phyloP scores from a whole-genome alignment of 257 asterid species.

The Misopates orontium region DNA sequence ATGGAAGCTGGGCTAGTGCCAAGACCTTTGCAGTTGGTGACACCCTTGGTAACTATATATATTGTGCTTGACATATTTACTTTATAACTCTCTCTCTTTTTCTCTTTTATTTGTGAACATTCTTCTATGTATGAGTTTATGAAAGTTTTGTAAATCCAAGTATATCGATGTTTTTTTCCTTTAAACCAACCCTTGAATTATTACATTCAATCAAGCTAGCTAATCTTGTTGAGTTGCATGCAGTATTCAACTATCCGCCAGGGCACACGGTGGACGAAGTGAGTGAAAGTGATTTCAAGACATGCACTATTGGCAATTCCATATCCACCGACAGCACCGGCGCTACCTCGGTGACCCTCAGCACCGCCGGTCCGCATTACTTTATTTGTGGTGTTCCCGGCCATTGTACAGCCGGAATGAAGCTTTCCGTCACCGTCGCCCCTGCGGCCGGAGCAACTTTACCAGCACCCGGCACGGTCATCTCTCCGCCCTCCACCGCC shows the following conservation, averaged over 20 bases:
- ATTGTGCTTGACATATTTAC: too few species aligned
- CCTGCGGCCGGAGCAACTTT: constrained; percentile 21
- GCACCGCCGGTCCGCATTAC: constrained; percentile 57
- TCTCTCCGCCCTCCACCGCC: not conserved
- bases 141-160: too few species aligned
- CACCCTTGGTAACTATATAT: constrained; percentile 50
- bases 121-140: too few species aligned
- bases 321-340: constrained; percentile 73
- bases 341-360: constrained; percentile 63
- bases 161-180: too few species aligned
- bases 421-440: constrained; percentile 47
- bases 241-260: constrained; percentile 72
- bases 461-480: not conserved
- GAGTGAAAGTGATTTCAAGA: constrained; percentile 46
- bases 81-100: too few species aligned
- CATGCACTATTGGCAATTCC: constrained; percentile 65
- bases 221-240: not conserved
- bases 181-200: too few species aligned
- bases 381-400: constrained; percentile 61
- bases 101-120: too few species aligned
- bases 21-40: constrained; percentile 70
- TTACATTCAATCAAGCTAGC: too few species aligned
- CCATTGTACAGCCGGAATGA: constrained; percentile 76
- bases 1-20: constrained; percentile 53
- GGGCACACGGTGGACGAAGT: constrained; percentile 88